Percentiles rank a stretch among this genome's conserved stretches.
phyloP scores from a whole-genome alignment of 305 asterid genomes.

The Fraxinus greggii region DNA sequence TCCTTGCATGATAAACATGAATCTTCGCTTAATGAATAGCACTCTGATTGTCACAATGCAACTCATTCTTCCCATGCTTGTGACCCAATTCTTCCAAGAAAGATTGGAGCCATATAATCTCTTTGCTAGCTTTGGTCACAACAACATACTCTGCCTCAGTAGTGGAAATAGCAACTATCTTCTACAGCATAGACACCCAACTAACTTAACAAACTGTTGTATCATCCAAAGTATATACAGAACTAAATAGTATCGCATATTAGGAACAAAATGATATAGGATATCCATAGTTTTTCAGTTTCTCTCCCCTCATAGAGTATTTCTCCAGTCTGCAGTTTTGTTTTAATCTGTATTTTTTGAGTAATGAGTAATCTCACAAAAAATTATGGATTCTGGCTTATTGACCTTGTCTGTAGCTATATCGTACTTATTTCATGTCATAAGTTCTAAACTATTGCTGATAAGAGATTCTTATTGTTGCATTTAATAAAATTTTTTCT shows the following conservation, averaged over 20 bases:
- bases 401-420: constrained; percentile 1
- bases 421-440: background rate
- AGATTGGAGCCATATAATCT: too few species aligned
- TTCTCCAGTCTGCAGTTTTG: background rate
- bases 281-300: background rate
- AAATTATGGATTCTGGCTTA: background rate
- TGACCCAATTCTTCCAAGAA: background rate
- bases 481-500: background rate
- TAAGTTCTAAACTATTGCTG: background rate
- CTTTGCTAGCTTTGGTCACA: background rate
- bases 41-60: background rate
- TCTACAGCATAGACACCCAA: background rate
- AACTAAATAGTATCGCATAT: background rate
- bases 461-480: background rate
- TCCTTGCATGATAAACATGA: background rate
- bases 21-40: too few species aligned
- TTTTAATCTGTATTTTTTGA: background rate
- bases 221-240: background rate
- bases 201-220: background rate
- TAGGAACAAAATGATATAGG: background rate
- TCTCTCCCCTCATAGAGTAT: background rate
- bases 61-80: background rate
- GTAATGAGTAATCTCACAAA: background rate
- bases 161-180: background rate
- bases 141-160: background rate